These are phyloP conservation scores for Raphanus sativus DNA, from an alignment of 345 rosid species.

Conservation along the genomic window DNA sequence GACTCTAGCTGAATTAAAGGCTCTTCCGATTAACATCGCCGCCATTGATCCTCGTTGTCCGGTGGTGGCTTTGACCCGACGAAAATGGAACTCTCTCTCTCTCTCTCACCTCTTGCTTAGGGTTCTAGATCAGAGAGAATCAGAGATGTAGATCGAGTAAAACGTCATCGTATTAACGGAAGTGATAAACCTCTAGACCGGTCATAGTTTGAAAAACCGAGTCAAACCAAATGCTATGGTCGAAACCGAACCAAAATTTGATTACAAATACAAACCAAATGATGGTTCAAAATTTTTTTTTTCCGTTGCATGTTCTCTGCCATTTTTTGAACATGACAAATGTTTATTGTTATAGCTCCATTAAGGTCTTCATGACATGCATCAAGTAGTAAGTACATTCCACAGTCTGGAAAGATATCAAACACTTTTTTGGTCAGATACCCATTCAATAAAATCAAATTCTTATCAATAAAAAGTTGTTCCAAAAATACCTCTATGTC, in stretches of 20 bases:
- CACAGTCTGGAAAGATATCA: no score
- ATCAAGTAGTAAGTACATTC: no score
- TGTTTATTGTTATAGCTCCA: no score
- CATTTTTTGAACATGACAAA: background rate
- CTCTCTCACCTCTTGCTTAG: slow-evolving; percentile 12
- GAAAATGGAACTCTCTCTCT: background rate
- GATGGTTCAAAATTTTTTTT: background rate
- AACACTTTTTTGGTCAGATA: no score
- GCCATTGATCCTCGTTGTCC: slow-evolving; percentile 27
- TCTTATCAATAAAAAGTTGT: no score
- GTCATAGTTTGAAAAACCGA: background rate
- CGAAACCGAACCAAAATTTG: background rate
- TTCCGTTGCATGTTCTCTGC: no score
- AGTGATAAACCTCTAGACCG: background rate
- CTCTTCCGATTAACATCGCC: slow-evolving; percentile 42
- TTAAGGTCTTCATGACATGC: no score
- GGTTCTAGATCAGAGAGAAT: slow-evolving; percentile 10
- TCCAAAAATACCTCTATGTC: no score
- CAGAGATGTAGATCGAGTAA: background rate
- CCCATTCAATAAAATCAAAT: no score
- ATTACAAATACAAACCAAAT: background rate
- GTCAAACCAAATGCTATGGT: background rate
- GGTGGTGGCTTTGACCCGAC: slow-evolving; percentile 19
- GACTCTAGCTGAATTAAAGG: slow-evolving; percentile 43
- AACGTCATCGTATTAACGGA: background rate